Evolutionary conservation across 148 eudicot genomes (phyloP).

Genomic region (Talinum fruticosum): DNA sequence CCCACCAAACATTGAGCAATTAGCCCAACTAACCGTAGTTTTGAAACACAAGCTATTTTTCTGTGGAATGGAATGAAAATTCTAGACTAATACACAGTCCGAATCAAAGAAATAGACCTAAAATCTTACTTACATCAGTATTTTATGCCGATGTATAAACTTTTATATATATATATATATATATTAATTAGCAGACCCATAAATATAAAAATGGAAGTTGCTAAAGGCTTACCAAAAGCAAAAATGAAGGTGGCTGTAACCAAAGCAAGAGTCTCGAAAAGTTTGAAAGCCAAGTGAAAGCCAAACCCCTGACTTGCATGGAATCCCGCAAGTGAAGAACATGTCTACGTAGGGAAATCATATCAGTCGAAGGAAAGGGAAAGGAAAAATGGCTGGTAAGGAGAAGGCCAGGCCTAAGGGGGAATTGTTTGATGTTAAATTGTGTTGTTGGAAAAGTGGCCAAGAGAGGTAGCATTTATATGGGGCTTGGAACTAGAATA

Average conservation of each 20-base stretch:
- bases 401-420: neutral
- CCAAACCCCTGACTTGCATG: conserved; percentile 22
- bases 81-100: too few species aligned
- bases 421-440: conserved; percentile 5
- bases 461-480: conserved; percentile 11
- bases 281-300: conserved; percentile 24
- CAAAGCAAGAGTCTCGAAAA: conserved; percentile 31
- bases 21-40: too few species aligned
- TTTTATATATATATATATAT: too few species aligned
- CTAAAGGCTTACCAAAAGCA: conserved; percentile 50
- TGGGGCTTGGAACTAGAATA: conserved; percentile 15
- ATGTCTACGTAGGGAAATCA: conserved; percentile 30
- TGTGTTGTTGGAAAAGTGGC: neutral
- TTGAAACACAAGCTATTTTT: too few species aligned
- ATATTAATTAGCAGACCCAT: too few species aligned
- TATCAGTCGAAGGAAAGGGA: conserved; percentile 1
- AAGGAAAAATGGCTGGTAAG: neutral
- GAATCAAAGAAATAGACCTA: too few species aligned
- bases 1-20: too few species aligned
- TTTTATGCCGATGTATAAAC: too few species aligned
- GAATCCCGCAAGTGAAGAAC: conserved; percentile 25
- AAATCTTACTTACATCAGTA: neutral
- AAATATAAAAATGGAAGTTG: neutral
- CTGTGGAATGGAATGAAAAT: too few species aligned
- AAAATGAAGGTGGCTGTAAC: conserved; percentile 43